Base-by-base conservation (phyloP, 2,329 filamentous ascomycete genomes). In the Plectosphaerella cucumerina region DNA sequence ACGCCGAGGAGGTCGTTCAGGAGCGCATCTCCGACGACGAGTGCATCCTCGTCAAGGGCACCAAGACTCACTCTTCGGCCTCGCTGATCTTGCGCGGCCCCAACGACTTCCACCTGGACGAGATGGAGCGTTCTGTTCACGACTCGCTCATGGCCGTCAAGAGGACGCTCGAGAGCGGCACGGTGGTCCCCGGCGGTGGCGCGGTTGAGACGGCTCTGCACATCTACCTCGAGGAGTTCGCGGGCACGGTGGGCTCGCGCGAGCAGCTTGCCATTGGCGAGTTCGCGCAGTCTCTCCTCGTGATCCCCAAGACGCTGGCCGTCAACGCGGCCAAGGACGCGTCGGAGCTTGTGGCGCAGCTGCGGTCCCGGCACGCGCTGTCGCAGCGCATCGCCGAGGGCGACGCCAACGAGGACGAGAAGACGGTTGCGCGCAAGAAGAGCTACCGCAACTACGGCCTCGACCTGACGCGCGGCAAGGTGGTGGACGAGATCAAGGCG, bases 1-100 rank as follows among this genome's bases (percentile, higher is more conserved):
- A 90, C 58, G 94, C 94, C 14, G 94, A 99, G 62, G 94, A 97
- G 73, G 93, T 99, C 56, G 82, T 88, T n/a, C 94, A 99, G 72
- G 94, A 97, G 78, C 88, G 93, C 64, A 97, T 99, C 68, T 97
- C 94, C 3, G 94, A 99, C 64, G 94, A 99, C 61, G 94, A 99
- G 77, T 97, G 93, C 71, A 99, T 99, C 59, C 75, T 99, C 57
- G 82, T 99, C 68, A 96, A 94, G 78, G 93, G 93, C 50, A 96
- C 94, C 64, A 97, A 97, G 77, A 82, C 88, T 23, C 90, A 94
- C 73, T 94, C 88, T 3, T 96, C 92, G 6, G 92, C 94, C 26
- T 99, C 94, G 17, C 91, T 97, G 70, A 95, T 99, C 60, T 87
- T 99, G 49, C 89, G 94, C 53, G 94, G 94, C 44, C 81, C 94